Conservation (phyloP, 23 red algal genomes). For the Gracilariopsis chorda region DNA sequence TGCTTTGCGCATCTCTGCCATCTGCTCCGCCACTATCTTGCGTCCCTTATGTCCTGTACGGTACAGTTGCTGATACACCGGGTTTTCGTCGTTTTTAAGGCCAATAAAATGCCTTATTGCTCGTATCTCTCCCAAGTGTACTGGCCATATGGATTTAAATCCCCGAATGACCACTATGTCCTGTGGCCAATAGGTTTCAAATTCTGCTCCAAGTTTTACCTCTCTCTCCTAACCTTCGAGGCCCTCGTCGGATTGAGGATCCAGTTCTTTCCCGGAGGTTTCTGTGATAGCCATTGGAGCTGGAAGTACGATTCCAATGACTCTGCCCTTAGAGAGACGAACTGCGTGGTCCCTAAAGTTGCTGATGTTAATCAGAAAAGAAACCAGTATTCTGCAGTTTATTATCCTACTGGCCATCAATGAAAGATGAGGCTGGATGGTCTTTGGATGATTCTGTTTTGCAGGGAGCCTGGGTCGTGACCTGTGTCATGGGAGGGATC, state of each 20-base stretch:
- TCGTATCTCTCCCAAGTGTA: not conserved
- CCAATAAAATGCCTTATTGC: not conserved
- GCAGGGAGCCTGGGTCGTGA: not conserved
- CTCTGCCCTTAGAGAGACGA: not conserved
- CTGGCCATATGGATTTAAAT: not conserved
- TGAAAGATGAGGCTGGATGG: not conserved
- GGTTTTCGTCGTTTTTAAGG: not conserved
- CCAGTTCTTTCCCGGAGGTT: not conserved
- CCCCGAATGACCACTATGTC: not conserved
- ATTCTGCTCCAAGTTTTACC: not conserved
- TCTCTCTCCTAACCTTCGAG: not conserved
- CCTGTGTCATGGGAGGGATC: not conserved
- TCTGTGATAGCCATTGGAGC: not conserved
- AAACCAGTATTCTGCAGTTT: not conserved
- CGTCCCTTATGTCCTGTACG: not conserved
- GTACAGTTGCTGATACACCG: not conserved
- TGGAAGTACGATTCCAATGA: not conserved
- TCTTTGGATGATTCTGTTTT: not conserved
- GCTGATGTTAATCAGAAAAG: not conserved
- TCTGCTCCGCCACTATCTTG: not conserved
- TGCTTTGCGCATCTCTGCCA: not conserved
- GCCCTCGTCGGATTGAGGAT: not conserved
- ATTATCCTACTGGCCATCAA: not conserved
- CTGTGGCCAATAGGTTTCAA: not conserved
- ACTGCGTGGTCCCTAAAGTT: not conserved